Evolutionary conservation across 2,329 filamentous ascomycete species (phyloP), one percentile per base, ranked within the genome.

Genomic region (Cladosporium phlei): DNA sequence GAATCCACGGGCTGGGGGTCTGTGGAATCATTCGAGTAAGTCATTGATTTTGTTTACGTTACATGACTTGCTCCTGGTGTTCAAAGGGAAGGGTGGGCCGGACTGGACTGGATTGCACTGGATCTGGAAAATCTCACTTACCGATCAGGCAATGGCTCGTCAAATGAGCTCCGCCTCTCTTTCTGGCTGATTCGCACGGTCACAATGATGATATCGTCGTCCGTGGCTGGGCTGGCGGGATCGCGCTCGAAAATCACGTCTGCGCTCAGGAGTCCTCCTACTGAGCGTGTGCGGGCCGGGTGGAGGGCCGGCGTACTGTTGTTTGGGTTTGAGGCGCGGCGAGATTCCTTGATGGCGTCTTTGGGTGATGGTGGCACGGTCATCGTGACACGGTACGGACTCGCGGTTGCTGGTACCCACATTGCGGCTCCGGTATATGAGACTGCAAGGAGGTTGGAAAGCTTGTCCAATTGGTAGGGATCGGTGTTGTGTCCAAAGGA

Each of bases 161-260:
- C 46, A 16, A 37, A 43, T 12, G 35, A 39, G 4, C 16, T 20
- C 20, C 46, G 32, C 16, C 46, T 32, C 5, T 19, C 16, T 17
- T 37, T 34, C 24, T 28, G 35, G 32, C 24, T 49, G 3, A 62
- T 25, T 25, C 51, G 50, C 4, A 62, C 59, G 1, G 55, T 55
- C 10, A 60, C 58, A 35, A 61, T 52, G 10, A 62, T 61, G 32
- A 62, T 47, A 29, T 60, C 59, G 4, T 45, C 42, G 12, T 34
- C 21, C 11, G 22, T 22, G 7, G 30, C 32, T 7, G 42, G 32
- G 16, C 17, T 22, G 14, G 42, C 20, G 16, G 22, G 42, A 14
- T 45, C 30, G 12, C 42, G 32, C 17, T 45, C 22, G 42, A 45
- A 37, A 7, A 35, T 22, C 22, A 45, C 42, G 8, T 24, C 42